Percentiles rank a stretch among this genome's conserved stretches.
Evolutionary conservation across 2,329 filamentous ascomycete genomes (phyloP).

Genomic region (Cryphonectria carpinicola): DNA sequence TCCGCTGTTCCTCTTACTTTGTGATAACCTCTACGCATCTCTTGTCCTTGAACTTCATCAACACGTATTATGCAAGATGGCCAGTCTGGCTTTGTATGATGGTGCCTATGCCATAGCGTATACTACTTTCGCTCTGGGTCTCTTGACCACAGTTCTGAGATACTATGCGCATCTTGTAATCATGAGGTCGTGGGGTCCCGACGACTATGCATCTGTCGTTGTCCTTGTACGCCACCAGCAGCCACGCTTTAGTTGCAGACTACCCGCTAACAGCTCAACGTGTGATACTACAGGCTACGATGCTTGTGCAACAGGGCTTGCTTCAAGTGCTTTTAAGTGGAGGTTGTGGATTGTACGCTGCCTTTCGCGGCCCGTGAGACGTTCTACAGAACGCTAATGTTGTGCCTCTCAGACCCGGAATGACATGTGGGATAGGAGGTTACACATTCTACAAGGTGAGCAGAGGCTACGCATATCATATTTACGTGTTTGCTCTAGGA

Average conservation of each 20-base stretch:
- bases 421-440: not conserved
- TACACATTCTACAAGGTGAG: slow-evolving; percentile 8
- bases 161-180: not conserved
- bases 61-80: not conserved
- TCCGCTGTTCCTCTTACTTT: too few relatives aligned
- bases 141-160: not conserved
- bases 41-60: not conserved
- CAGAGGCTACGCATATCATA: not conserved
- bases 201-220: not conserved
- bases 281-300: not conserved
- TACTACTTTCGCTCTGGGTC: not conserved
- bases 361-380: not conserved
- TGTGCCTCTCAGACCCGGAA: not conserved
- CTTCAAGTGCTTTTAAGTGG: slow-evolving; percentile 1
- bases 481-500: not conserved
- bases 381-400: not conserved
- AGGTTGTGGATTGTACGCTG: not conserved
- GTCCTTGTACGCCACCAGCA: not conserved
- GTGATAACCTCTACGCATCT: not conserved
- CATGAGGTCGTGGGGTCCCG: not conserved
- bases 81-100: not conserved
- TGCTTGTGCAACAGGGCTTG: not conserved
- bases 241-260: not conserved
- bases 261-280: not conserved
- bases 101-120: slow-evolving; percentile 4